Conservation (phyloP, 495 filamentous ascomycete genomes). For the Penicillium simplicissimum region DNA sequence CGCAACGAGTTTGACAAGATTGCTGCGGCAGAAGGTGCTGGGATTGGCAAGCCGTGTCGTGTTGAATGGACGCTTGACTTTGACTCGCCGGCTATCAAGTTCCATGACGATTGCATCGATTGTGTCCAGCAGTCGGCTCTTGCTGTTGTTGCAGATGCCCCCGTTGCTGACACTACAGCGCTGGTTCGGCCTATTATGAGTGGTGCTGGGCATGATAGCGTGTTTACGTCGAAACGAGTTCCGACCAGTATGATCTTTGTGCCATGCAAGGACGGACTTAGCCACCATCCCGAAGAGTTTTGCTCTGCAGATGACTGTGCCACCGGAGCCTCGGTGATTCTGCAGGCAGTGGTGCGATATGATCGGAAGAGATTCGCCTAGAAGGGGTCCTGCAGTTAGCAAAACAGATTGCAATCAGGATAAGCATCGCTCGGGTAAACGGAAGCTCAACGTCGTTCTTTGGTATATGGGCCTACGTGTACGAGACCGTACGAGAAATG, state of each 20-base stretch:
- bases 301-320: conserved; percentile 61
- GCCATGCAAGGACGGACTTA: conserved; percentile 63
- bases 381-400: neutral
- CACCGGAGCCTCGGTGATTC: conserved; percentile 61
- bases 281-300: conserved; percentile 65
- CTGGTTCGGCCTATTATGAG: conserved; percentile 53
- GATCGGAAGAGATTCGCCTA: conserved; percentile 48
- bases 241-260: conserved; percentile 71
- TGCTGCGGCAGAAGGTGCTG: conserved; percentile 52
- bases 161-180: conserved; percentile 42
- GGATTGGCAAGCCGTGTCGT: conserved; percentile 53
- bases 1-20: conserved; percentile 57
- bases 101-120: conserved; percentile 68
- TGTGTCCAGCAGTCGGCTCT: conserved; percentile 64
- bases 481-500: neutral
- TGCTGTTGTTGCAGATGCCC: conserved; percentile 49
- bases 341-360: conserved; percentile 61
- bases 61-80: conserved; percentile 63
- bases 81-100: conserved; percentile 64
- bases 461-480: neutral
- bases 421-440: neutral
- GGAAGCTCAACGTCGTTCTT: neutral
- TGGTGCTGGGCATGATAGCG: conserved; percentile 65
- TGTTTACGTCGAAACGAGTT: conserved; percentile 59
- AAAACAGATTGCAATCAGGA: neutral